Evolutionary conservation across 352 stramenopile species (phyloP).

Genomic region (Pythium chondricola): DNA sequence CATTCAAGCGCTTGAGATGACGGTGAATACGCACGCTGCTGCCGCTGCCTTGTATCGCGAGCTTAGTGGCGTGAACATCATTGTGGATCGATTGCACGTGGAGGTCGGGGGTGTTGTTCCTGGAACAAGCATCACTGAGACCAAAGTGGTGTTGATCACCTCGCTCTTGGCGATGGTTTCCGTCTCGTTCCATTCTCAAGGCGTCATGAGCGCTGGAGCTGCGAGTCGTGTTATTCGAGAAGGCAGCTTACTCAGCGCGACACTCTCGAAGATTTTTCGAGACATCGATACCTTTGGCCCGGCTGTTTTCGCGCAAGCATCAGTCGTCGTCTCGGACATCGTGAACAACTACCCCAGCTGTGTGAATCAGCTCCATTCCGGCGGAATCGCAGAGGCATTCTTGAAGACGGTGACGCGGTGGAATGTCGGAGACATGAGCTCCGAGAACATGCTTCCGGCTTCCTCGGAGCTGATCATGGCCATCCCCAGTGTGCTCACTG

Average conservation of each 20-base stretch:
- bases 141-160: slow-evolving; percentile 59
- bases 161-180: slow-evolving; percentile 73
- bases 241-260: slow-evolving; percentile 79
- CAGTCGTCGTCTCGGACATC: slow-evolving; percentile 93
- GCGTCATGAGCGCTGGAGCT: slow-evolving; percentile 81
- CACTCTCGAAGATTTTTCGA: slow-evolving; percentile 87
- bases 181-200: slow-evolving; percentile 82
- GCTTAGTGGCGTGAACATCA: slow-evolving; percentile 78
- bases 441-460: slow-evolving; percentile 54
- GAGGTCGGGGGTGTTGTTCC: slow-evolving; percentile 24
- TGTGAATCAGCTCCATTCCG: slow-evolving; percentile 92
- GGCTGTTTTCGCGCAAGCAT: slow-evolving; percentile 88
- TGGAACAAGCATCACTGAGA: too few relatives aligned
- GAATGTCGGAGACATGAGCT: slow-evolving; percentile 53
- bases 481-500: slow-evolving; percentile 91
- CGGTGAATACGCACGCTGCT: slow-evolving; percentile 62
- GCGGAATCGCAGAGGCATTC: slow-evolving; percentile 90
- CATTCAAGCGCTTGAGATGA: slow-evolving; percentile 77
- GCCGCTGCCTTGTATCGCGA: slow-evolving; percentile 74
- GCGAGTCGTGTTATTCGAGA: slow-evolving; percentile 86
- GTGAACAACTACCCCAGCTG: slow-evolving; percentile 96
- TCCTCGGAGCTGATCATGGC: slow-evolving; percentile 93
- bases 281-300: slow-evolving; percentile 91
- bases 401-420: slow-evolving; percentile 88
- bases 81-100: slow-evolving; percentile 67